These are phyloP conservation scores for Corynascus novoguineensis DNA, from an alignment of 495 filamentous ascomycete genomes.

Conservation along the genomic window DNA sequence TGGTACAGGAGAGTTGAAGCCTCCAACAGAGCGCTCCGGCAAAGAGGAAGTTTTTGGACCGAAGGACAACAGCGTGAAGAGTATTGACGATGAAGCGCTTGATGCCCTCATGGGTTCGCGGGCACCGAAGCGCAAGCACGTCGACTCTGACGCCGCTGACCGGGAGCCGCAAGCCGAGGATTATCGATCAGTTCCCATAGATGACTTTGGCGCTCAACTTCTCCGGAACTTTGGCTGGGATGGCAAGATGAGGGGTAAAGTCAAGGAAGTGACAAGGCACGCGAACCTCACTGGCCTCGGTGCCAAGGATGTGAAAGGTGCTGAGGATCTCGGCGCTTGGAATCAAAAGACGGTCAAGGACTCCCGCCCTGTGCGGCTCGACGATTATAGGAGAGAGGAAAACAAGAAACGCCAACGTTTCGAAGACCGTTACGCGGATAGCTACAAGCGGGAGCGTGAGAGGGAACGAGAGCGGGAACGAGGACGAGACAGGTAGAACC, in stretches of 20 bases:
- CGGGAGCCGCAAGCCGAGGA: constrained; percentile 72
- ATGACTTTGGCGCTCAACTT: constrained; percentile 86
- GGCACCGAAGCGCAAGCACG: constrained; percentile 24
- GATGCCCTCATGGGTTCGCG: constrained; percentile 66
- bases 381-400: constrained; percentile 42
- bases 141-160: constrained; percentile 64
- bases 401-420: constrained; percentile 36
- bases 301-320: constrained; percentile 62
- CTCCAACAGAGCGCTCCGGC: constrained; percentile 14
- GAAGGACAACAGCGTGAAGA: too few relatives aligned
- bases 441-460: constrained; percentile 45
- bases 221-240: constrained; percentile 94
- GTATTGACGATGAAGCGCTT: constrained; percentile 73
- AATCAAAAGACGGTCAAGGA: constrained; percentile 30
- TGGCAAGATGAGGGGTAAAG: constrained; percentile 58
- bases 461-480: constrained; percentile 35
- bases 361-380: constrained; percentile 35
- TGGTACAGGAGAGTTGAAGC: not conserved
- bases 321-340: constrained; percentile 54
- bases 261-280: constrained; percentile 51
- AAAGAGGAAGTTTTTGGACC: too few relatives aligned
- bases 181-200: constrained; percentile 83
- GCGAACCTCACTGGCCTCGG: constrained; percentile 84
- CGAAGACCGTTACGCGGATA: constrained; percentile 37
- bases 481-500: constrained; percentile 31